A percentile compares a stretch with the other conserved stretches of the same genome.
Evolutionary conservation across 352 stramenopile species (phyloP).

Genomic region (Pythium apleroticum): DNA sequence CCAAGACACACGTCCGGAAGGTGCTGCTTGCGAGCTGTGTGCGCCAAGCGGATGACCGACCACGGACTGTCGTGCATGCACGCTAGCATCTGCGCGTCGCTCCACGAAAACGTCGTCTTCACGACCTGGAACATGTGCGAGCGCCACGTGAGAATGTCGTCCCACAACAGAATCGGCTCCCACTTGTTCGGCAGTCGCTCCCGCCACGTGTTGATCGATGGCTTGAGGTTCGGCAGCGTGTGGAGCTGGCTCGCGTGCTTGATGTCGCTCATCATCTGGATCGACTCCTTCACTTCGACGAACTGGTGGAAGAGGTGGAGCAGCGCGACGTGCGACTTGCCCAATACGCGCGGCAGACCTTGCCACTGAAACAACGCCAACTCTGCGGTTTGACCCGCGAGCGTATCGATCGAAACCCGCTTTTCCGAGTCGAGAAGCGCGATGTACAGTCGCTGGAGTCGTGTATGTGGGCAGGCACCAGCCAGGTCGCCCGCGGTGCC

Average conservation of each 20-base stretch:
- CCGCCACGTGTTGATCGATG: conserved; percentile 91
- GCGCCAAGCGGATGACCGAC: conserved; percentile 91
- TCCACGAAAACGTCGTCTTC: conserved; percentile 88
- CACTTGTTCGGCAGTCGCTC: conserved; percentile 93
- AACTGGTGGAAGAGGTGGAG: conserved; percentile 92
- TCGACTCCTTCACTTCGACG: conserved; percentile 91
- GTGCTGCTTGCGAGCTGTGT: conserved; percentile 90
- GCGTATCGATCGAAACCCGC: conserved; percentile 56
- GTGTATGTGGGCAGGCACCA: conserved; percentile 65
- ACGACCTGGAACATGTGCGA: conserved; percentile 93
- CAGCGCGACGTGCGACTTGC: conserved; percentile 73
- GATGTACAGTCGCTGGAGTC: conserved; percentile 86
- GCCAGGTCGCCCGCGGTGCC: conserved; percentile 21
- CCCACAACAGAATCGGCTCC: conserved; percentile 92
- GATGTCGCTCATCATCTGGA: conserved; percentile 90
- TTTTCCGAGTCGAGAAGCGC: conserved; percentile 86
- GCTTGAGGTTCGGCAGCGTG: conserved; percentile 89
- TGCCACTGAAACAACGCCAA: conserved; percentile 90
- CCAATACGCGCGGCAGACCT: conserved; percentile 77
- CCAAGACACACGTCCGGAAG: conserved; percentile 86
- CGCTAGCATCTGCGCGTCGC: conserved; percentile 84
- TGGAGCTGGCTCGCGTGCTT: conserved; percentile 80
- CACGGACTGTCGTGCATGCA: conserved; percentile 92
- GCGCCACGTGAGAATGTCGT: conserved; percentile 93
- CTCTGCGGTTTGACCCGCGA: conserved; percentile 74